Evolutionary conservation across 495 filamentous ascomycete species (phyloP), one percentile per base, ranked within the genome.

Genomic region (Penicillium desertorum): DNA sequence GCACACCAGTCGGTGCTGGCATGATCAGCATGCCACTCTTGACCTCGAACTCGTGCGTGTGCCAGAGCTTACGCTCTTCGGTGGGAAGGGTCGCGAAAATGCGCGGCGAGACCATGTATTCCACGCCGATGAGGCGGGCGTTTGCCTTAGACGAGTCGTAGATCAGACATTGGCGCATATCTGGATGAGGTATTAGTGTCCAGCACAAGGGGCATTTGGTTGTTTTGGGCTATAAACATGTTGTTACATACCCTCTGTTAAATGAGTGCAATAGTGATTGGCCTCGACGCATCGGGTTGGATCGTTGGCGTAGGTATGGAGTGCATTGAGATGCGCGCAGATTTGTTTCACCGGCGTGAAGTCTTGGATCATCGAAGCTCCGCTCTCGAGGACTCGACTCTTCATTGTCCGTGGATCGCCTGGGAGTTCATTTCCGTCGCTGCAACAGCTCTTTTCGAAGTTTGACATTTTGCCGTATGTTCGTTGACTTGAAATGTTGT

Each of bases 1-100:
- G 85, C 2, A 89, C 70, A 0, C 60, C 65, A 1, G 70, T 61
- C 0, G 90, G 87, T 8, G 83, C 77, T 0, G 91, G 91, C 91
- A 96, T 89, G 59, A 93, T 79, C 3, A 96, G 79, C 86, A 92
- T 88, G 0, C 91, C 91, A 29, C 82, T 86, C 62, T 94, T 94
- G 10, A 96, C 90, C 64, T 96, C 92, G 70, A 87, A 96, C 29
- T 89, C 88, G 66, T 94, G 89, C 25, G 79, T 81, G 69, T 93
- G 89, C 89, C 89, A 95, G 17, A 90, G 81, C 56, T 80, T 78
- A 12, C 85, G 82, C 71, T 96, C 92, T 10, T 82, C 79, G 0
- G 66, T 5, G 7, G 81, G 76, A 0, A 97, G 83, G 0, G 81
- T 85, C 10, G 76, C 71, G 76, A 85, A 96, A 2, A 96, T 75